Evolutionary conservation across 805 yeast genomes (phyloP).

Genomic region (Suhomyces pyralidae): DNA sequence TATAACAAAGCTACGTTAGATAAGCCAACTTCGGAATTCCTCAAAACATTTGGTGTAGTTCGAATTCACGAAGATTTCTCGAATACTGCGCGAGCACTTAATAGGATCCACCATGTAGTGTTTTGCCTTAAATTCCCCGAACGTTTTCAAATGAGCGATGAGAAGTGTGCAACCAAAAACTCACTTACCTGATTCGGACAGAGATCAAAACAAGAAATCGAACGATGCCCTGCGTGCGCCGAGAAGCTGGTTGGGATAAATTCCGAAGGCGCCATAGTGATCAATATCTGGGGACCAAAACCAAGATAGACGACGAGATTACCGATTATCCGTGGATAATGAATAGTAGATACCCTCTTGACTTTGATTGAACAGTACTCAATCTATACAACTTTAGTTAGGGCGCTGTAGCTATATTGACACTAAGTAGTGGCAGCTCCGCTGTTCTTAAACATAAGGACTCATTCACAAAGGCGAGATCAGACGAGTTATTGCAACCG

Average conservation of each 20-base stretch:
- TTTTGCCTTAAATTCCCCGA: not conserved
- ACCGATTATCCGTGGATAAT: not conserved
- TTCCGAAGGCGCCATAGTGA: not conserved
- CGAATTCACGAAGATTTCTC: not conserved
- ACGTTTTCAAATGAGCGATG: not conserved
- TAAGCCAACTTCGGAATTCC: not conserved
- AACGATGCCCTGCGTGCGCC: constrained; percentile 1
- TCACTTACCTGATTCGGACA: not conserved
- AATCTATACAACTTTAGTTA: too few relatives aligned
- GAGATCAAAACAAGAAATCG: not conserved
- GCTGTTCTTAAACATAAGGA: not conserved
- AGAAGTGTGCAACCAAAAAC: not conserved
- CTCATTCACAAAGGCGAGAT: not conserved
- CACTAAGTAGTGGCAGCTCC: too few relatives aligned
- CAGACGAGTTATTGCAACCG: not conserved
- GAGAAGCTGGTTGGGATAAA: not conserved
- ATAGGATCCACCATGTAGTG: not conserved
- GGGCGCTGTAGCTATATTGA: too few relatives aligned
- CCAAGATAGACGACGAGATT: not conserved
- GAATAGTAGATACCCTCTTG: not conserved
- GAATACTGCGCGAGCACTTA: not conserved
- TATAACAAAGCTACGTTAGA: not conserved
- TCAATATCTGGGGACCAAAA: too few relatives aligned
- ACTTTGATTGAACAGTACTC: too few relatives aligned
- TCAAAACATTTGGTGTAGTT: not conserved